Evolutionary conservation across 2,329 filamentous ascomycete genomes (phyloP).

Genomic region (Cladosporium cucumerinum): DNA sequence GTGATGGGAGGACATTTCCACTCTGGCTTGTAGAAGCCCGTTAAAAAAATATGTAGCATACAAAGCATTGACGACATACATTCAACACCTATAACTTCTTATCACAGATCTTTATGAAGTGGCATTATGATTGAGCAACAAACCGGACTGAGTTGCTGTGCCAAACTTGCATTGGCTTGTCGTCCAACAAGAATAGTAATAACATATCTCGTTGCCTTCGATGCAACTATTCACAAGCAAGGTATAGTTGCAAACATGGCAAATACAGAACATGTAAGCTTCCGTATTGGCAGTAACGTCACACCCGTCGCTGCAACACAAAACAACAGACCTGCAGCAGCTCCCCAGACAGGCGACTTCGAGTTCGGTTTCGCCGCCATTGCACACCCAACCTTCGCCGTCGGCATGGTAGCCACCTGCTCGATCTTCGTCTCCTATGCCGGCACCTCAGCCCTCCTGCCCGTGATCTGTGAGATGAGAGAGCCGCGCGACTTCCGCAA

Average conservation of each 20-base stretch:
- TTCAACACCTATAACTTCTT: background rate
- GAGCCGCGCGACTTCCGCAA: constrained; percentile 59
- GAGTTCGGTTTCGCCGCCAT: constrained; percentile 59
- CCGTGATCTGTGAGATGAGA: constrained; percentile 64
- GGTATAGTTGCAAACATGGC: background rate
- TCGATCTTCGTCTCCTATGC: constrained; percentile 61
- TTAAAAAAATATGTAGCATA: background rate
- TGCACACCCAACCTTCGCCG: constrained; percentile 55
- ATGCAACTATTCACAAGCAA: background rate
- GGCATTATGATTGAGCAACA: too few species aligned
- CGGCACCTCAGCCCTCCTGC: constrained; percentile 59
- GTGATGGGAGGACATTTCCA: background rate
- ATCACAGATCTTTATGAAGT: too few species aligned
- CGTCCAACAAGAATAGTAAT: too few species aligned
- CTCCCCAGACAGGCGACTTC: constrained; percentile 56
- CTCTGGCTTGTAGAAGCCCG: background rate
- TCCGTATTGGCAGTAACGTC: background rate
- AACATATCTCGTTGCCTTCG: too few species aligned
- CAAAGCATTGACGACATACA: background rate
- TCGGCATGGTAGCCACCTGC: constrained; percentile 55
- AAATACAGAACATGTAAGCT: too few species aligned
- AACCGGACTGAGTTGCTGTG: too few species aligned
- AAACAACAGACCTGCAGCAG: constrained; percentile 57
- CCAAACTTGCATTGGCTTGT: too few species aligned
- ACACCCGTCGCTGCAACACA: constrained; percentile 49